Evolutionary conservation across 768 basidiomycete genomes (phyloP).

Genomic region (Mycena pura): DNA sequence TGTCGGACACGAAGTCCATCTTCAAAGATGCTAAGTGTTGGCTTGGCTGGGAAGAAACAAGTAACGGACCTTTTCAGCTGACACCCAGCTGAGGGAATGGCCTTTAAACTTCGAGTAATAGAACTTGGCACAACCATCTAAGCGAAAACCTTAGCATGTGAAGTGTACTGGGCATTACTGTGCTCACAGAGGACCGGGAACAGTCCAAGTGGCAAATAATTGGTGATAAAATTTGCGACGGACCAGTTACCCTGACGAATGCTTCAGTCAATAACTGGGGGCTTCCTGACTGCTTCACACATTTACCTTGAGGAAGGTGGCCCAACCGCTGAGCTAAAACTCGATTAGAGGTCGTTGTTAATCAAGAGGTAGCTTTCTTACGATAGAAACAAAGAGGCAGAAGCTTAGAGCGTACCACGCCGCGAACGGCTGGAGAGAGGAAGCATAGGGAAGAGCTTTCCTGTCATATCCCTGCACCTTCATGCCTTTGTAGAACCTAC

Average conservation of each 20-base stretch:
- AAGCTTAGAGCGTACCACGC: constrained; percentile 62
- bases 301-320: constrained; percentile 46
- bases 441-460: constrained; percentile 69
- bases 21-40: constrained; percentile 41
- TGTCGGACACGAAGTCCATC: constrained; percentile 85
- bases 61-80: neutral
- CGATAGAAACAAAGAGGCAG: constrained; percentile 64
- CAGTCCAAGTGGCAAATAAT: constrained; percentile 72
- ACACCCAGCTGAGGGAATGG: constrained; percentile 37
- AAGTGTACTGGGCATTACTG: too few species aligned
- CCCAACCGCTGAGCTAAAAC: constrained; percentile 51
- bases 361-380: constrained; percentile 38
- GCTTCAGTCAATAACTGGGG: neutral
- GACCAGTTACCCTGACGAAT: constrained; percentile 50
- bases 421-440: constrained; percentile 73
- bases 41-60: neutral
- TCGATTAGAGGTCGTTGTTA: neutral
- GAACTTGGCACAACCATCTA: constrained; percentile 62
- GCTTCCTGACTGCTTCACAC: constrained; percentile 30
- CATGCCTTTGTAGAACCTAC: constrained; percentile 87
- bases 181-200: constrained; percentile 88
- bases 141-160: too few species aligned
- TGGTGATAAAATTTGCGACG: constrained; percentile 78
- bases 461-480: constrained; percentile 83
- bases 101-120: constrained; percentile 55